Percentiles rank a stretch among this genome's conserved stretches.
These are phyloP conservation scores for Trichoderma guizhouense DNA, from an alignment of 2,329 filamentous ascomycete species.

Conservation along the genomic window DNA sequence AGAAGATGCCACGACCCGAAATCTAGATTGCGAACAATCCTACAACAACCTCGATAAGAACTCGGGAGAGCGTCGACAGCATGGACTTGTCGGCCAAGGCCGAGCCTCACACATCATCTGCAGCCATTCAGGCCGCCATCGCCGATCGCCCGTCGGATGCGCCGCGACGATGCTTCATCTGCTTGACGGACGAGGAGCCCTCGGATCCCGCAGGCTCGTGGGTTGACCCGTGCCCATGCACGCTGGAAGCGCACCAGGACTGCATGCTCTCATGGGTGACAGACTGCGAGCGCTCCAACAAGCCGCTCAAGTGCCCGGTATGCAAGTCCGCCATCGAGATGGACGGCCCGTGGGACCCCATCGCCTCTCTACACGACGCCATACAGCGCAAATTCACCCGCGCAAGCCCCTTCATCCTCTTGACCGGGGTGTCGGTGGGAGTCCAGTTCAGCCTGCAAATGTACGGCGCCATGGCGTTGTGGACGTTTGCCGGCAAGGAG, in stretches of 20 bases:
- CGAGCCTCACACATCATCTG: slow-evolving; percentile 15
- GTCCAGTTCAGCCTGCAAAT: slow-evolving; percentile 50
- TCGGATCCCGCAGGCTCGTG: slow-evolving; percentile 54
- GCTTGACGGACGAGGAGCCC: slow-evolving; percentile 55
- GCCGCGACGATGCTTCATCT: slow-evolving; percentile 59
- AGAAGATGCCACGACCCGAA: slow-evolving; percentile 3
- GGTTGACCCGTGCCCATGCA: slow-evolving; percentile 88
- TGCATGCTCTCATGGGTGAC: slow-evolving; percentile 91
- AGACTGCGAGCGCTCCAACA: slow-evolving; percentile 69
- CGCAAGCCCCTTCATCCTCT: slow-evolving; percentile 60
- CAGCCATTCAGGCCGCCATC: slow-evolving; percentile 20
- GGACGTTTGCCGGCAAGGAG: slow-evolving; percentile 50
- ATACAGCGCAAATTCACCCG: slow-evolving; percentile 54
- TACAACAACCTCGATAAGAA: not conserved
- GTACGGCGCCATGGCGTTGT: slow-evolving; percentile 51
- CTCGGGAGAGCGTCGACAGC: not conserved
- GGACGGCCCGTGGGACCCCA: slow-evolving; percentile 67
- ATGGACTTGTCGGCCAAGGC: not conserved
- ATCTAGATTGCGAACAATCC: not conserved
- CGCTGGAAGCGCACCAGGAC: slow-evolving; percentile 83
- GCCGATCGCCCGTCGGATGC: slow-evolving; percentile 25
- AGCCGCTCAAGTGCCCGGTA: slow-evolving; percentile 77
- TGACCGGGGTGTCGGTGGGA: slow-evolving; percentile 53
- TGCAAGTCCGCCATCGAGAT: slow-evolving; percentile 82
- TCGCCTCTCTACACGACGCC: slow-evolving; percentile 64